Conservation (phyloP, 2,329 filamentous ascomycete species). For the Massarina eburnea region DNA sequence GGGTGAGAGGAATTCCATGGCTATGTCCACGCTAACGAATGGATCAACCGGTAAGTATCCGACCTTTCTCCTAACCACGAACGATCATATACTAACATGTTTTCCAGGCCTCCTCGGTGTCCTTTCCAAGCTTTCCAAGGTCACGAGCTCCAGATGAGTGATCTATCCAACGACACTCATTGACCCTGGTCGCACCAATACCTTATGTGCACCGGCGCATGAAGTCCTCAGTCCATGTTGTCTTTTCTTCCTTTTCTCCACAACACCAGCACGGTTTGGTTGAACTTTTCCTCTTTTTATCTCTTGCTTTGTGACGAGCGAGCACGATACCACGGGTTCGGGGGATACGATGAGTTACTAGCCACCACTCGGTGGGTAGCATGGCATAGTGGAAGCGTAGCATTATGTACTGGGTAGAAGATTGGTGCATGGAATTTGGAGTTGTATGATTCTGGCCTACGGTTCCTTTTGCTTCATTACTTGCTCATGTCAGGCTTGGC, state of each 20-base stretch:
- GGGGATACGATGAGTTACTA: neutral
- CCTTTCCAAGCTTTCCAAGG: slow-evolving; percentile 32
- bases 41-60: slow-evolving; percentile 77
- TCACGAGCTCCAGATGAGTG: neutral
- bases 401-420: too few relatives aligned
- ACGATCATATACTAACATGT: slow-evolving; percentile 11
- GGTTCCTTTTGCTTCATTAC: too few relatives aligned
- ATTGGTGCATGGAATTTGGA: neutral
- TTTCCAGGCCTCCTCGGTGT: slow-evolving; percentile 31
- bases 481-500: too few relatives aligned
- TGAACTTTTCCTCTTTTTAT: neutral
- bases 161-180: neutral
- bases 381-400: neutral
- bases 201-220: neutral
- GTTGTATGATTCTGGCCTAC: too few relatives aligned
- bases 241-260: neutral
- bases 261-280: neutral
- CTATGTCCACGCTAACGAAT: slow-evolving; percentile 80
- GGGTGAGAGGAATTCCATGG: slow-evolving; percentile 85
- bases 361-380: neutral
- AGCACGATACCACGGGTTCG: neutral
- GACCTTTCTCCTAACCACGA: neutral
- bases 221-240: neutral
- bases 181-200: neutral
- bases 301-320: neutral